Evolutionary conservation across 306 rosid genomes (phyloP), one percentile per base, ranked within the genome.

Genomic region (Malus orientalis): DNA sequence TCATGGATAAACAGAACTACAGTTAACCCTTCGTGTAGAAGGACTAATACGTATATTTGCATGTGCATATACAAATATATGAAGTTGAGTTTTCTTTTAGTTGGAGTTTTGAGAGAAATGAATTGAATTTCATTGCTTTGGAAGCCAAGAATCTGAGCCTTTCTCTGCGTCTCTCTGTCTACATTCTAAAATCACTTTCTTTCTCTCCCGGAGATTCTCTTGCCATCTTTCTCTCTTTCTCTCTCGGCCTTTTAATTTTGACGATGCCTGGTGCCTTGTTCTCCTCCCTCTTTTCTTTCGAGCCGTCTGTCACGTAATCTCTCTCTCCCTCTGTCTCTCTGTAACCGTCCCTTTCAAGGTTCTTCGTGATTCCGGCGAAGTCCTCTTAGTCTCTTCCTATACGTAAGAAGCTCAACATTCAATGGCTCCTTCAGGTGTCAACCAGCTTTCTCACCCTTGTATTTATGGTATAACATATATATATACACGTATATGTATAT

Each of bases 81-180:
- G 18, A 33, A 9, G 4, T 65, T 36, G 12, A 29, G 40, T 3
- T 25, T 29, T 63, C 3, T 27, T 12, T 62, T 62, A 5, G 1
- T 14, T 2, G 19, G 67, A 18, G 10, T 62, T 62, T 55, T 38
- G 55, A 38, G 38, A 25, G 32, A 40, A 53, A n/a, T 32, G 45
- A 25, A 25, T 25, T 60, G 13, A 16, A 58, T 40, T 87, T 81
- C 93, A 84, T 87, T 84, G 83, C 92, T 88, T 88, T 89, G 86
- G 87, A 96, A 96, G 98, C 93, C 88, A 92, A 91, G 99, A 93
- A 92, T 96, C 89, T 88, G 82, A 79, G 20, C 27, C 29, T 29
- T 29, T 33, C 29, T 5, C 70, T 36, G 4, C 44, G 16, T 20
- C 29, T 18, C 45, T 33, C 18, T 33, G 19, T 38, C 51, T 20